A percentile compares a stretch with the other conserved stretches of the same genome.
Evolutionary conservation across 2,329 filamentous ascomycete genomes (phyloP).

Genomic region (Fusarium domesticum): DNA sequence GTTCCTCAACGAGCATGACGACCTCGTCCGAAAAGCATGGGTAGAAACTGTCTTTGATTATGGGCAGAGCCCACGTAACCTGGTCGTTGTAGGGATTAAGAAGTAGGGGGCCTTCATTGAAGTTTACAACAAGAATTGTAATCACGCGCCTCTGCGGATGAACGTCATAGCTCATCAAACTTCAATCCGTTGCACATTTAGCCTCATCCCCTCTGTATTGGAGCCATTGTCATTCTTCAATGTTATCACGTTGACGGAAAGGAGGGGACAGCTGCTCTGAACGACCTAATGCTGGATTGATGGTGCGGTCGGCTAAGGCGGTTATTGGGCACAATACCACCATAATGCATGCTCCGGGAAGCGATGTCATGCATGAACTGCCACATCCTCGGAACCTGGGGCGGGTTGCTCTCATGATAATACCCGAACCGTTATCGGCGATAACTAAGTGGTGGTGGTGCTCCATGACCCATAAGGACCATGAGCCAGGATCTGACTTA

Average conservation of each 20-base stretch:
- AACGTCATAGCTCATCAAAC: neutral
- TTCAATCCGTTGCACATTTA: neutral
- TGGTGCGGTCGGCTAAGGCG: slow-evolving; percentile 17
- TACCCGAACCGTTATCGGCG: neutral
- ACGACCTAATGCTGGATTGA: too few species aligned
- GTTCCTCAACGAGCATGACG: slow-evolving; percentile 74
- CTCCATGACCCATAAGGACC: too few species aligned
- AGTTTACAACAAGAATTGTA: neutral
- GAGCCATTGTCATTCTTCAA: neutral
- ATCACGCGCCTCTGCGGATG: neutral
- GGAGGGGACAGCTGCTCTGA: too few species aligned
- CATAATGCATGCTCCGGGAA: slow-evolving; percentile 9
- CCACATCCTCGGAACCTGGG: slow-evolving; percentile 8
- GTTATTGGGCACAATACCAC: slow-evolving; percentile 20
- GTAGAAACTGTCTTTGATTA: slow-evolving; percentile 94
- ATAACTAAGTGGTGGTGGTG: too few species aligned
- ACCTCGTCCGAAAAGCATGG: slow-evolving; percentile 73
- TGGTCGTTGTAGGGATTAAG: slow-evolving; percentile 92
- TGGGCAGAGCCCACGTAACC: slow-evolving; percentile 76
- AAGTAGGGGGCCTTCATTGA: slow-evolving; percentile 35
- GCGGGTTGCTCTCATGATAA: slow-evolving; percentile 1
- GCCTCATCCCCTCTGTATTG: neutral
- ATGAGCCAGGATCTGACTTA: too few species aligned
- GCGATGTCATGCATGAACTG: slow-evolving; percentile 31
- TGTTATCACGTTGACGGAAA: too few species aligned